Evolutionary conservation across 2,329 filamentous ascomycete species (phyloP), one percentile per base, ranked within the genome.

Genomic region (Arthrocladium fulminans): DNA sequence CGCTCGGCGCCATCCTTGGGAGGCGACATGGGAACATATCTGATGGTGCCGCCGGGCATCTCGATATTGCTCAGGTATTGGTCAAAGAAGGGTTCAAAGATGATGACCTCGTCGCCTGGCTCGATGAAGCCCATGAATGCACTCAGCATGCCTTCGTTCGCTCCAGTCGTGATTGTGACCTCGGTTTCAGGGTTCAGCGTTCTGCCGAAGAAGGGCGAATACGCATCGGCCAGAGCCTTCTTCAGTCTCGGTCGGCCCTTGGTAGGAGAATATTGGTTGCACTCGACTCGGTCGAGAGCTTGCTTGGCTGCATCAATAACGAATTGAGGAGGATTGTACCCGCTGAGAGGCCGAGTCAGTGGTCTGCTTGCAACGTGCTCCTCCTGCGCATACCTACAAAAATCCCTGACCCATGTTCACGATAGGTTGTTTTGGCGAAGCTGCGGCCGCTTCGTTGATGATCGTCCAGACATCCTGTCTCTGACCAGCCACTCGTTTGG

Each of bases 31-130:
- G 92, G 89, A 20, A 97, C 90, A 63, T 96, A 97, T 58, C 90
- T 84, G 55, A 97, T 87, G 64, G 84, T 94, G 57, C 92, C 92
- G 45, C 92, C 92, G 1, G 92, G 83, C 89, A 98, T 97, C 67
- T 96, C 86, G 55, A 98, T 97, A 69, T 98, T 98, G 73, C 84
- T 88, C 57, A 98, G 94, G 66, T 97, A 94, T 81, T 98, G 92
- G 68, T 98, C 92, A 65, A 97, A 98, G 71, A 96, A 98, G 9
- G 92, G 92, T 71, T 98, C 92, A 65, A 98, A 96, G 49, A 98
- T 79, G 57, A 98, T 96, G 56, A 96, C 92, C 67, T 98, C 92
- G 63, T 98, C 92, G 10, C 88, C 92, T 1, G 80, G 77, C 67
- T 98, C 92, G 50, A 98, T 81, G 60, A 98, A 98, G 2, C 79